Conservation (phyloP, 106 monocot species). For the Xerophyta viscosa region DNA sequence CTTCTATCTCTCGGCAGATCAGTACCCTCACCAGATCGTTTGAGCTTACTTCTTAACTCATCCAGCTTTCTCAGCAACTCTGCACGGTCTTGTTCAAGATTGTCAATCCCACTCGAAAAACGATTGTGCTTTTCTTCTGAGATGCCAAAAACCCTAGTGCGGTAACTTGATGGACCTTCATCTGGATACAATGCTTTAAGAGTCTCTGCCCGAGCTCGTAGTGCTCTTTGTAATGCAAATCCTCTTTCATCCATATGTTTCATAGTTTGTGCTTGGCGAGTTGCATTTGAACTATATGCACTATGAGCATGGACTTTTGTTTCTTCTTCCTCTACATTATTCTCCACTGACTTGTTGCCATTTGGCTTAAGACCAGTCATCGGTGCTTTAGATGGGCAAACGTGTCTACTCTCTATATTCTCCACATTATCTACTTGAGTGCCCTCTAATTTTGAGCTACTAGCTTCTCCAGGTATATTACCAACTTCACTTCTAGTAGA, state of each 20-base stretch:
- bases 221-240: conserved; percentile 7
- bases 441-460: conserved; percentile 7
- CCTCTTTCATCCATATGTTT: conserved; percentile 7
- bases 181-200: conserved; percentile 24
- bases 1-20: conserved; percentile 24
- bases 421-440: conserved; percentile 6
- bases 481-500: conserved; percentile 3
- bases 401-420: conserved; percentile 12
- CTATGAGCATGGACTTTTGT: conserved; percentile 8
- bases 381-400: conserved; percentile 12
- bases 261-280: conserved; percentile 4
- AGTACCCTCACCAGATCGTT: conserved; percentile 47
- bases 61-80: conserved; percentile 79
- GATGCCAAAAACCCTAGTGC: background rate
- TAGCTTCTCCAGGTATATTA: conserved; percentile 8
- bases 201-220: background rate
- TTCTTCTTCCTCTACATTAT: conserved; percentile 16
- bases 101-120: conserved; percentile 21
- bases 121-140: conserved; percentile 14
- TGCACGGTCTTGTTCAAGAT: conserved; percentile 51
- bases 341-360: conserved; percentile 14
- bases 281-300: conserved; percentile 4
- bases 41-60: conserved; percentile 81
- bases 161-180: conserved; percentile 43
- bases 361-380: background rate